These are phyloP conservation scores for Suillus occidentalis DNA, from an alignment of 768 basidiomycete genomes.

Conservation along the genomic window DNA sequence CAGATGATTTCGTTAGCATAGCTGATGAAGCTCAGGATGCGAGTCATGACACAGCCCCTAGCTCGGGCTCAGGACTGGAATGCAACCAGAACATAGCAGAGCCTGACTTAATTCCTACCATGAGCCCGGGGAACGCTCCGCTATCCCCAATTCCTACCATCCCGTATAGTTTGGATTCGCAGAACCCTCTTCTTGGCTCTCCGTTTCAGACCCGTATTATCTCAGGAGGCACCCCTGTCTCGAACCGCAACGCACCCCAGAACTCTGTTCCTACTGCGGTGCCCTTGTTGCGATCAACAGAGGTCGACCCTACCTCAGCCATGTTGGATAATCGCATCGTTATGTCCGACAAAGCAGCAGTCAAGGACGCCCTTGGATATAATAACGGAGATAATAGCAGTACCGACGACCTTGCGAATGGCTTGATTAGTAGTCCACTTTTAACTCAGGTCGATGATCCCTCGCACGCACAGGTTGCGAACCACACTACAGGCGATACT, in stretches of 20 bases:
- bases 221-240: constrained; percentile 2
- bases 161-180: background rate
- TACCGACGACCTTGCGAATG: background rate
- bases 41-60: background rate
- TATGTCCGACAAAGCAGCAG: constrained; percentile 3
- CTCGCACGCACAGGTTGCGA: background rate
- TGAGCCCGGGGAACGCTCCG: background rate
- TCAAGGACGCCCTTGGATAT: constrained; percentile 11
- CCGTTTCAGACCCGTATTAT: constrained; percentile 9
- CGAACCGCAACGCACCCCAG: constrained; percentile 5
- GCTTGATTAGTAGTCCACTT: background rate
- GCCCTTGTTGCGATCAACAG: background rate
- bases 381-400: background rate
- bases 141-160: background rate
- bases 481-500: background rate
- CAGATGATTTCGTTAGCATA: background rate
- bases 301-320: background rate
- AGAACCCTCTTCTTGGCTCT: constrained; percentile 11
- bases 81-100: background rate
- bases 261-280: constrained; percentile 7
- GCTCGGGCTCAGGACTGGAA: background rate
- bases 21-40: background rate
- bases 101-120: background rate
- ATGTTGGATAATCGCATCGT: background rate
- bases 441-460: background rate